These are phyloP conservation scores for Haplographium delicatum DNA, from an alignment of 495 filamentous ascomycete genomes.

Conservation along the genomic window DNA sequence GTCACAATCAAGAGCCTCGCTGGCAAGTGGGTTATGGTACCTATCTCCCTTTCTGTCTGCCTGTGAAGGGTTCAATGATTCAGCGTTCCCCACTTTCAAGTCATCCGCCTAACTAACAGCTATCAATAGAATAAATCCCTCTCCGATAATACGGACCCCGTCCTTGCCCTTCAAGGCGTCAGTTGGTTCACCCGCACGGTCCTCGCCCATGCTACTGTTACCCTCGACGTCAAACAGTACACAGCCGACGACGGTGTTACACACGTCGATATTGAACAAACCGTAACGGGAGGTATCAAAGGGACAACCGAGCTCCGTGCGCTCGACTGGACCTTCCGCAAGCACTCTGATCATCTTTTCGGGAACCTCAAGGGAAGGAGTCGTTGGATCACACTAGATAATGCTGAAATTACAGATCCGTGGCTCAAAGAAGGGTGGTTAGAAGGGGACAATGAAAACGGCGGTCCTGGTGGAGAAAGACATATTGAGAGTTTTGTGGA, in stretches of 20 bases:
- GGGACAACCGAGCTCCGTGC: slow-evolving; percentile 67
- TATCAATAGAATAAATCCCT: slow-evolving; percentile 86
- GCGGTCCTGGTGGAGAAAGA: slow-evolving; percentile 42
- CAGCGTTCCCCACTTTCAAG: background rate
- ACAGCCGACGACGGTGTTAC: slow-evolving; percentile 38
- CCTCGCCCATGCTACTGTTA: slow-evolving; percentile 66
- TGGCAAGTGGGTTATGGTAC: slow-evolving; percentile 77
- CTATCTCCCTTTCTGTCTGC: slow-evolving; percentile 11
- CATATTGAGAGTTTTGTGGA: slow-evolving; percentile 49
- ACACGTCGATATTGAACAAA: slow-evolving; percentile 81
- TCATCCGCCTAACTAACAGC: slow-evolving; percentile 13
- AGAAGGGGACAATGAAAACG: slow-evolving; percentile 42
- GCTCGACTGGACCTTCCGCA: slow-evolving; percentile 64
- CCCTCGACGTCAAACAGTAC: slow-evolving; percentile 64
- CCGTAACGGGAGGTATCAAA: slow-evolving; percentile 55
- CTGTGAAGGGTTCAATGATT: background rate
- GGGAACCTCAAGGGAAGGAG: slow-evolving; percentile 61
- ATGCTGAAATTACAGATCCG: slow-evolving; percentile 28
- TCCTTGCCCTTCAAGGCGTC: slow-evolving; percentile 77
- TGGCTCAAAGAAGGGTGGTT: slow-evolving; percentile 48
- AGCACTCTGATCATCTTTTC: slow-evolving; percentile 78
- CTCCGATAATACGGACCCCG: slow-evolving; percentile 64
- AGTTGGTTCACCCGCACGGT: slow-evolving; percentile 77
- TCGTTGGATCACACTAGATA: slow-evolving; percentile 38
- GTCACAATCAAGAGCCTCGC: slow-evolving; percentile 68